Percentiles rank a stretch among this genome's conserved stretches.
Conservation (phyloP, 2,329 filamentous ascomycete genomes). For the Xylaria sp. region DNA sequence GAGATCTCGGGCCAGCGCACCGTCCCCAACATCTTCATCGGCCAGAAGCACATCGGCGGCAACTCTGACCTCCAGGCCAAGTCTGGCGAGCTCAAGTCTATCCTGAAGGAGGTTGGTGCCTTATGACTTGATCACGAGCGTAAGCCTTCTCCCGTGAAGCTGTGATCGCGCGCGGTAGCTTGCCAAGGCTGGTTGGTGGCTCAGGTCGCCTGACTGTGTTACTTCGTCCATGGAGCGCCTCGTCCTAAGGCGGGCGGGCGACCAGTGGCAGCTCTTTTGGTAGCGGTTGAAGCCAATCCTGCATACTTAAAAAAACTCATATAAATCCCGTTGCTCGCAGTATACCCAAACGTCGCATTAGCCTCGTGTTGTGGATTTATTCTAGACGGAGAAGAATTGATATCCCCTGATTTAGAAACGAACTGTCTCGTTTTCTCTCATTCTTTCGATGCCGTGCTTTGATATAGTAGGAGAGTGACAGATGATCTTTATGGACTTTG, state of each 20-base stretch:
- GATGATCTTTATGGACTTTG: too few relatives aligned
- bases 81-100: slow-evolving; percentile 58
- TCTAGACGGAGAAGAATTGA: slow-evolving; percentile 8
- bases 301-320: not conserved
- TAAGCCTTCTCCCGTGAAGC: slow-evolving; percentile 6
- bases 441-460: not conserved
- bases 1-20: slow-evolving; percentile 78
- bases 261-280: not conserved
- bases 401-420: not conserved
- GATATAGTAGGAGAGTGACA: not conserved
- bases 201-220: not conserved
- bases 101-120: slow-evolving; percentile 62
- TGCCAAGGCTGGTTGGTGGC: not conserved
- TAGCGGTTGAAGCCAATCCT: not conserved
- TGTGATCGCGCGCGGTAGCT: slow-evolving; percentile 1
- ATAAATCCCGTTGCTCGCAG: not conserved
- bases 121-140: slow-evolving; percentile 40
- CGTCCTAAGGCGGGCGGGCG: not conserved
- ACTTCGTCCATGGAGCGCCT: not conserved
- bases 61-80: slow-evolving; percentile 78
- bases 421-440: not conserved
- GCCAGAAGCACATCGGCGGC: slow-evolving; percentile 85
- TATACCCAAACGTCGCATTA: not conserved
- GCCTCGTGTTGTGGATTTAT: not conserved
- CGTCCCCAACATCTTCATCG: slow-evolving; percentile 95